Base-by-base conservation (phyloP, 768 basidiomycete genomes). In the Pisolithus microcarpus region DNA sequence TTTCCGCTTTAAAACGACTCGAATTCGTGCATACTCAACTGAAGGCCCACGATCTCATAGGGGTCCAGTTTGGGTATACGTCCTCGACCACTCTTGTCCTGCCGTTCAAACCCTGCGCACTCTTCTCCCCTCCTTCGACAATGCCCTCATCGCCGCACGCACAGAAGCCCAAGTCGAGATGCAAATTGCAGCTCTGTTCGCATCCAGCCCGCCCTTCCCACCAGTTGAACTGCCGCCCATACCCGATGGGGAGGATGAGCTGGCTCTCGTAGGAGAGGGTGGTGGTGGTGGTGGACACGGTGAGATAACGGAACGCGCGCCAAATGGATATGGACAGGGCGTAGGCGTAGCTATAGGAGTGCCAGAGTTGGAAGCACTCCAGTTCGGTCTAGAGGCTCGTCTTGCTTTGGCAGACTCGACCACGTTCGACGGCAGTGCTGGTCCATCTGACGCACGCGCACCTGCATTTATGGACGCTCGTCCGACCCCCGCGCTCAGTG, bases 61-160 rank as follows among this genome's bases (percentile, higher is more conserved):
- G 55, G 87, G 87, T 51, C 85, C 89, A 18, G 86, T 90, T n/a
- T 91, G 90, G 86, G 87, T 92, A 19, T 92, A 91, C 65, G 85
- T 91, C 37, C 83, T 92, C 54, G 90, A 91, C 63, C 80, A 89
- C 36, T 34, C 34, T 34, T 75, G 85, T 47, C 80, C 85, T 36
- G 85, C 90, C 6, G 84, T 92, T 44, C 82, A 89, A 66, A 86
- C 89, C 48, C 84, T 85, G 76, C 73, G 79, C 43, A 81, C 84
- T 1, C 79, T 91, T 58, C 87, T 91, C 77, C 85, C 87, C 50
- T 61, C 65, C 19, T 53, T 68, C 40, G 46, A 55, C 45, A 71
- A 82, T 62, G 85, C 74, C 0, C 60, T 92, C 48, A 85, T 91
- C 75, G 87, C 85, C 39, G 83, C 87, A 10, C 71, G 80, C 4